Conservation (phyloP, 305 asterid species). For the Fraxinus velutina region DNA sequence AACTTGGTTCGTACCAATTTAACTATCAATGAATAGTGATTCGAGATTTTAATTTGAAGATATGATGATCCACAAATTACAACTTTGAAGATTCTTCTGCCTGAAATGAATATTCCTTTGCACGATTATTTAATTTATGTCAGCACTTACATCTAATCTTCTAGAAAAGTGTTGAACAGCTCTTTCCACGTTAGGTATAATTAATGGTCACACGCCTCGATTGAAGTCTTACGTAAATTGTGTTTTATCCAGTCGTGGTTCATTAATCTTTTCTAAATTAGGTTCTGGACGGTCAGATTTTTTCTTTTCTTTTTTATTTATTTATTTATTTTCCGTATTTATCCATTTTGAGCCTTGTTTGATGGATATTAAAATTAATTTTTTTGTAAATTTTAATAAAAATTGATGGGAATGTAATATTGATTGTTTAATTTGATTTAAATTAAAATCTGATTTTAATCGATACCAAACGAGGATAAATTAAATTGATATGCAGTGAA, state of each 20-base stretch:
- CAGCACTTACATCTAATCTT: neutral
- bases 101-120: slow-evolving; percentile 23
- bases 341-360: neutral
- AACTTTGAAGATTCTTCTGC: slow-evolving; percentile 6
- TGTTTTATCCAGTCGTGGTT: neutral
- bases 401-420: too few species aligned
- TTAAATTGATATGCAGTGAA: neutral
- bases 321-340: neutral
- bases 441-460: too few species aligned
- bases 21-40: neutral
- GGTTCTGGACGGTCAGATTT: neutral
- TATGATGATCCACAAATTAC: neutral
- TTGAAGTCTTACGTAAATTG: neutral
- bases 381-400: too few species aligned
- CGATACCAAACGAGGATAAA: too few species aligned
- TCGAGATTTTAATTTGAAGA: neutral
- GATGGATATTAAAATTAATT: too few species aligned
- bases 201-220: neutral
- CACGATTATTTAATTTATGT: neutral
- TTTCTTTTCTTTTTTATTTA: neutral
- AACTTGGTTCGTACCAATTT: neutral
- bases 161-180: neutral
- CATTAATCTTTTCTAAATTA: neutral
- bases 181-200: neutral
- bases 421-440: too few species aligned